Base-by-base conservation (phyloP, 1,139 yeast genomes). In the Candida pseudoviswanathii region DNA sequence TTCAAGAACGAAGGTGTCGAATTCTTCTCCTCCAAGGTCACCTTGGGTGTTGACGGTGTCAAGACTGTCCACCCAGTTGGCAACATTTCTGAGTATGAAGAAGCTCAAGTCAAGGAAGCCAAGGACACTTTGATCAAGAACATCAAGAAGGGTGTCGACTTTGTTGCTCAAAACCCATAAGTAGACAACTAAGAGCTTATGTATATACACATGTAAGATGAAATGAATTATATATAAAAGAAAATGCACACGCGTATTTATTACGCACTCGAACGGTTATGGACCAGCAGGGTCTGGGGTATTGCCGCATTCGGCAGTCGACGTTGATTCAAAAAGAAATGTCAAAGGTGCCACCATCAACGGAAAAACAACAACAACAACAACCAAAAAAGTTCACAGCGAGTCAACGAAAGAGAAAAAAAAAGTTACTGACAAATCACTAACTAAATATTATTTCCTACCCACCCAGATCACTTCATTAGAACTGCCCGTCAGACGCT, bases 11-110 rank as follows among this genome's bases (percentile, higher is more conserved):
- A 73, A 63, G 80, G 80, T 54, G 77, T 80, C 56, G 74, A 75
- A 31, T 85, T 78, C 71, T 83, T 86, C 70, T 79, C 91, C 33
- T 74, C 86, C 57, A 89, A 88, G 64, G 81, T 85, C 54, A 75
- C 78, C 54, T 75, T 85, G 58, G 82, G 81, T 51, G 70, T 69
- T 47, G 75, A 76, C 45, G 92, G 92, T 70, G 78, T 84, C 55
- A 70, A 75, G 60, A 69, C 71, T 48, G 70, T 86, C 53, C 84
- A 86, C 68, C 70, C 77, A 51, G 75, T 85, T 64, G 79, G 80
- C 52, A 74, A 77, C 54, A 72, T 84, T 65, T 74, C 80, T 58
- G 65, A 62, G 52, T 77, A 79, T 66, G 92, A 86, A 73, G 78
- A 75, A 62, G 84, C 76, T 58, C 69, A 83, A 68, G 77, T 84